These are phyloP conservation scores for Drechslera avenae DNA, from an alignment of 2,329 filamentous ascomycete species.

Conservation along the genomic window DNA sequence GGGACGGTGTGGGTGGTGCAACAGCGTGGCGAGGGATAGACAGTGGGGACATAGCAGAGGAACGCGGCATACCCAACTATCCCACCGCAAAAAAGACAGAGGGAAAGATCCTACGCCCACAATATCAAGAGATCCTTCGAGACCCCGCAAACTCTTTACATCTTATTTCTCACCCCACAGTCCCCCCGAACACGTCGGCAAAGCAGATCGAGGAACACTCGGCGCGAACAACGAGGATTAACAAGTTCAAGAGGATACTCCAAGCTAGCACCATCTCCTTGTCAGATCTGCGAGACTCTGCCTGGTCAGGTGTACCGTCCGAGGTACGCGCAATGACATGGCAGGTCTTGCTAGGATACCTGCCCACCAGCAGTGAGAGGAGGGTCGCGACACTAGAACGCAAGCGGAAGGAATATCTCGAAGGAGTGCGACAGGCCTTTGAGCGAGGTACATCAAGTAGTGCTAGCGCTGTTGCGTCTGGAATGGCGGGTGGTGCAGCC, in stretches of 20 bases:
- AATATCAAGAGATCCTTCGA: slow-evolving; percentile 92
- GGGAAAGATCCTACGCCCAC: slow-evolving; percentile 92
- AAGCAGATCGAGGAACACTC: slow-evolving; percentile 88
- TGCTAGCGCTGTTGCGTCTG: slow-evolving; percentile 54
- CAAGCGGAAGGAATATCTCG: slow-evolving; percentile 94
- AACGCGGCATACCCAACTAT: slow-evolving; percentile 80
- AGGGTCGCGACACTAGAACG: slow-evolving; percentile 87
- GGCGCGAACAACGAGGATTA: slow-evolving; percentile 88
- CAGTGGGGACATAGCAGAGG: slow-evolving; percentile 92
- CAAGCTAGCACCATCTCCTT: slow-evolving; percentile 90
- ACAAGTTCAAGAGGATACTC: slow-evolving; percentile 96
- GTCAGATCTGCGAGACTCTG: slow-evolving; percentile 78
- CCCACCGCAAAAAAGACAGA: slow-evolving; percentile 87
- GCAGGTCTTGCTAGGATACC: slow-evolving; percentile 92
- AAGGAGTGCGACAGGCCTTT: slow-evolving; percentile 77
- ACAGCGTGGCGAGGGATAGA: slow-evolving; percentile 66
- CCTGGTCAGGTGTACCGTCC: slow-evolving; percentile 92
- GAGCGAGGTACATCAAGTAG: slow-evolving; percentile 57
- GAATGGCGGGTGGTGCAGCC: slow-evolving; percentile 55
- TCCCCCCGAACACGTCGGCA: slow-evolving; percentile 72
- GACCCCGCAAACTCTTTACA: slow-evolving; percentile 92
- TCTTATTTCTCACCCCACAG: slow-evolving; percentile 83
- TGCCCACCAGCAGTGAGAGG: slow-evolving; percentile 94
- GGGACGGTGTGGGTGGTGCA: slow-evolving; percentile 29
- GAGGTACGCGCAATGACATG: slow-evolving; percentile 99